Base-by-base conservation (phyloP, 352 stramenopile species). In the Phytophthora europaea region DNA sequence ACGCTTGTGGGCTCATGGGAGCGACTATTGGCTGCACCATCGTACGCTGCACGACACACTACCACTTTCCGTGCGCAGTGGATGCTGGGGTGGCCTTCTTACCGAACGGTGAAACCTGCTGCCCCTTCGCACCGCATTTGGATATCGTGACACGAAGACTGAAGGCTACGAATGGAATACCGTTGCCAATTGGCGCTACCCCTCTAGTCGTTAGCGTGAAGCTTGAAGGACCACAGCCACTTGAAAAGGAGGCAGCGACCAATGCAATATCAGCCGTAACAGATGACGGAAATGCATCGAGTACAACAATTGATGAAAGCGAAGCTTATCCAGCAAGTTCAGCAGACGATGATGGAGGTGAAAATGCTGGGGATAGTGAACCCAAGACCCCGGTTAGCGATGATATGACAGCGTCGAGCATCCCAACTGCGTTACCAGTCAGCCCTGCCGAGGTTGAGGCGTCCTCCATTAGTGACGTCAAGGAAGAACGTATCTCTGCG, bases 41-140 rank as follows among this genome's bases (percentile, higher is more conserved):
- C 33, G 78, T 82, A 7, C 91, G 94, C 7, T 99, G 97, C 52
- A 84, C 83, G 40, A 84, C 80, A 38, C 97, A 98, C 68, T 99
- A 94, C 57, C 97, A 99, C 75, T 98, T 99, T 64, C 85, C 89
- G 2, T 99, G 97, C 61, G 95, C 95, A 18, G 80, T 95, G 18
- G 93, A 94, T 58, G 73, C 84, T 50, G 84, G 84, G 4, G 83
- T 94, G 10, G 77, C 84, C 1, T 96, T 96, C 52, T 70, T 94
- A 43, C 81, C 83, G 2, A 93, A 80, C 10, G 79, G 87, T 10
- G 87, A 94, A 57, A 93, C 87, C 6, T 93, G 84, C 36, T 96
- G 89, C 61, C 79, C 87, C 0, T 65, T 79, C 7, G 65, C 76
- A 1, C 64, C 77, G 16, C 89, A 96, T 61, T 61, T 93, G 23